Evolutionary conservation across 257 asterid genomes (phyloP), one percentile per base, ranked within the genome.

Genomic region (Solanum ossicruentum): DNA sequence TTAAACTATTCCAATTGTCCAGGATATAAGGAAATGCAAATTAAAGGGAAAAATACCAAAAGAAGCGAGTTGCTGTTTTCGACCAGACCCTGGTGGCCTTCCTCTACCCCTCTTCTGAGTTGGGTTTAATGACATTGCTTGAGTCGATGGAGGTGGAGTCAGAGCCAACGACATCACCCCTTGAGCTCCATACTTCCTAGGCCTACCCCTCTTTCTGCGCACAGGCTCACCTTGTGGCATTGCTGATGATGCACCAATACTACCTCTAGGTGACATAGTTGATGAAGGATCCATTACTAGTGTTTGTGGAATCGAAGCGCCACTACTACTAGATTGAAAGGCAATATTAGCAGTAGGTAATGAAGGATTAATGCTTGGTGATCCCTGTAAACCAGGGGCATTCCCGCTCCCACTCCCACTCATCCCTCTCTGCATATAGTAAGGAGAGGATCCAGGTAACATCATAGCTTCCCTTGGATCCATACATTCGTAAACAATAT

Each of bases 121-220:
- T 58, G 91, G 87, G 39, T 89, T 79, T 71, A 92, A 83, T 12
- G 85, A 18, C 20, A 91, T 32, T 12, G 88, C 86, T 58, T 93
- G 88, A 85, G 88, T 78, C 12, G 98, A 88, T 67, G 92, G 77
- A 45, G 93, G 87, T 1, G 94, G 90, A 12, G 88, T 87, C 83
- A 92, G 82, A 15, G 89, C 89, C 86, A 91, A 87, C 0, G 95
- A 87, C 73, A 90, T 92, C 6, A 89, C 90, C 15, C 92, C 93
- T 84, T 88, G 93, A 13, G 89, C 92, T 71, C 97, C 98, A 84
- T 94, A 94, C 83, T 94, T 94, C 82, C 97, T 88, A 2, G 98
- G 98, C 81, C 97, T 92, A 39, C 98, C 98, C 72, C 98, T 86
- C 85, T 94, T 93, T 83, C 98, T 91, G 15, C 98, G 93, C 78